Conservation (phyloP, 2,329 filamentous ascomycete genomes). For the Taxawa tesnikishii region DNA sequence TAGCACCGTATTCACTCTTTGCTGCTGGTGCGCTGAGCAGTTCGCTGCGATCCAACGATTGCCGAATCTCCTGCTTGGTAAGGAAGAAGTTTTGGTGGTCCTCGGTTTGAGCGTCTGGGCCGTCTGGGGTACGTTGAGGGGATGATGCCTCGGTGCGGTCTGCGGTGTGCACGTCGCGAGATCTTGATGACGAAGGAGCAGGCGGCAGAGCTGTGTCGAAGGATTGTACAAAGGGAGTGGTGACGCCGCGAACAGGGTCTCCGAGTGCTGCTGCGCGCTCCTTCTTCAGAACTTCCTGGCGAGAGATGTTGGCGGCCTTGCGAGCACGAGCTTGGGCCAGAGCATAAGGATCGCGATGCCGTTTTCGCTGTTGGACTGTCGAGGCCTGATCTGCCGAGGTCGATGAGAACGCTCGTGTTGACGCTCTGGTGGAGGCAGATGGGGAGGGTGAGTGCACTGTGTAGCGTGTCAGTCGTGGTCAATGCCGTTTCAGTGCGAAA, state of each 20-base stretch:
- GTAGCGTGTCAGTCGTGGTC: no score
- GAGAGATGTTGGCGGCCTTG: conserved; percentile 69
- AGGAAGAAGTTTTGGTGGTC: conserved; percentile 65
- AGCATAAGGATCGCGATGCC: conserved; percentile 69
- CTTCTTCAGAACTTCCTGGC: conserved; percentile 56
- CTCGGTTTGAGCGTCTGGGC: conserved; percentile 15
- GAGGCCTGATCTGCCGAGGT: conserved; percentile 52
- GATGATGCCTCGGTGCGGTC: conserved; percentile 4
- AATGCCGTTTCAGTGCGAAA: no score
- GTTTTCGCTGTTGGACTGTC: conserved; percentile 44
- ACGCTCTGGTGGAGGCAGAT: conserved; percentile 6
- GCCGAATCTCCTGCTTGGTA: conserved; percentile 51
- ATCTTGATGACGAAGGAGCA: conserved; percentile 12
- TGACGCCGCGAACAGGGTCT: conserved; percentile 64
- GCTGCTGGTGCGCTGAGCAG: conserved; percentile 49
- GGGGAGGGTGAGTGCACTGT: conserved; percentile 1
- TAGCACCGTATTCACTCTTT: conserved; percentile 4
- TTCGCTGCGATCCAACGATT: conserved; percentile 55
- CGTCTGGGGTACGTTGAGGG: conserved; percentile 7
- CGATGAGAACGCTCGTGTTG: conserved; percentile 42
- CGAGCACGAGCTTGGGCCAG: conserved; percentile 71
- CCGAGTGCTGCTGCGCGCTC: conserved; percentile 56
- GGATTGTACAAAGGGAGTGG: conserved; percentile 74
- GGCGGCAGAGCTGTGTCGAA: conserved; percentile 49
- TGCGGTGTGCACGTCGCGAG: neutral